Conservation (phyloP, 345 rosid genomes). For the Erucastrum elatum region DNA sequence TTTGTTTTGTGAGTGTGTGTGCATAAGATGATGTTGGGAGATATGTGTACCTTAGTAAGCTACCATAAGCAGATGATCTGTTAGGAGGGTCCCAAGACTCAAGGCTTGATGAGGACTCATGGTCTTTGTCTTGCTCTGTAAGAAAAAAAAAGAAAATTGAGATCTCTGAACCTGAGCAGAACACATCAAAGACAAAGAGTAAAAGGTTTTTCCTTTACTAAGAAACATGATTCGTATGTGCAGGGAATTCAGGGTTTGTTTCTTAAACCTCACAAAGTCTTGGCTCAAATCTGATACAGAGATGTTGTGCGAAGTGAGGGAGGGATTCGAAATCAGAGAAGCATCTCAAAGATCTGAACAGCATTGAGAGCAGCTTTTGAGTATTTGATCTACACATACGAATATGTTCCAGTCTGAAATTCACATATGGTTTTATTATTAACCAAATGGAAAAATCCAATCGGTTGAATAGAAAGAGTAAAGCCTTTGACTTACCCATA, state of each 20-base stretch:
- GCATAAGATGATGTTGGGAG: not conserved
- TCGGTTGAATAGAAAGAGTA: not conserved
- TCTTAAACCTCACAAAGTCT: conserved; percentile 5
- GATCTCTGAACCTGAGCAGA: conserved; percentile 11
- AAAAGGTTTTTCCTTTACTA: not conserved
- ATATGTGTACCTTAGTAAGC: conserved; percentile 77
- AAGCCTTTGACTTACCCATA: conserved; percentile 57
- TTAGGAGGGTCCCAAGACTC: conserved; percentile 76
- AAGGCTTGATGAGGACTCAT: conserved; percentile 56
- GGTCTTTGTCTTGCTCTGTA: conserved; percentile 64
- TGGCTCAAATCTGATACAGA: conserved; percentile 18
- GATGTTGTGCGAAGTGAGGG: not conserved
- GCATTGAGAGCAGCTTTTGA: conserved; percentile 96
- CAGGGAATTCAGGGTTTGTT: no score
- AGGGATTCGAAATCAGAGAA: conserved; percentile 40
- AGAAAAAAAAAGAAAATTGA: not conserved
- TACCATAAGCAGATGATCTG: conserved; percentile 79
- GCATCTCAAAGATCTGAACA: conserved; percentile 94
- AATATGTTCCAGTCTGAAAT: conserved; percentile 84
- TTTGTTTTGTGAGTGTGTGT: not conserved
- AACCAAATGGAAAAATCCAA: not conserved
- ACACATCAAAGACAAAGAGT: not conserved
- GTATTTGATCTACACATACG: conserved; percentile 95
- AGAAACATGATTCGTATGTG: no score
- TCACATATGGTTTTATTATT: not conserved